phyloP scores from a whole-genome alignment of 169 alveolate genomes.

The Eimeria maxima region DNA sequence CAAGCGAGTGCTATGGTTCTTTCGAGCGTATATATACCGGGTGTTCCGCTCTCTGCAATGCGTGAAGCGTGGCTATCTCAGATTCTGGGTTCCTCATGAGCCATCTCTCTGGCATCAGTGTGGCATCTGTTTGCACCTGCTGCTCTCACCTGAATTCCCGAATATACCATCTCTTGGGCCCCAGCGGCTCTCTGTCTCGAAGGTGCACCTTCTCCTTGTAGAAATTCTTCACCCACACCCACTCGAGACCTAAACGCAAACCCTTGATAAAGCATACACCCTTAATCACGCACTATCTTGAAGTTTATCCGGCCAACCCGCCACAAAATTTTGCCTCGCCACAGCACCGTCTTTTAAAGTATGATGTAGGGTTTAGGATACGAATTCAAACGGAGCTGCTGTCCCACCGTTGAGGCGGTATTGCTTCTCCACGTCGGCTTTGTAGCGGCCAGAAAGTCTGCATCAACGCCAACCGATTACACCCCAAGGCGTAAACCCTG shows the following conservation, averaged over 20 bases:
- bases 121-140: neutral
- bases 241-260: conserved; percentile 89
- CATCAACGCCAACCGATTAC: conserved; percentile 31
- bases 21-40: neutral
- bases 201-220: conserved; percentile 89
- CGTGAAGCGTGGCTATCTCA: no score
- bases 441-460: conserved; percentile 89
- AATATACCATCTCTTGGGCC: conserved; percentile 92
- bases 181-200: conserved; percentile 91
- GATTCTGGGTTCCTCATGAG: no score
- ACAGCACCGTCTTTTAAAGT: neutral
- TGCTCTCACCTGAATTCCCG: conserved; percentile 85
- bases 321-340: neutral
- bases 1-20: neutral
- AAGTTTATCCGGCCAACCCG: neutral
- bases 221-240: conserved; percentile 92
- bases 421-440: conserved; percentile 93
- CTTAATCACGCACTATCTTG: neutral
- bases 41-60: neutral
- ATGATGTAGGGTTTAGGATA: neutral
- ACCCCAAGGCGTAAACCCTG: neutral
- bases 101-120: no score
- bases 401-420: conserved; percentile 90
- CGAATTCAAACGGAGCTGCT: neutral
- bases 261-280: neutral